Conservation (phyloP, 1,139 yeast species). For the Arxiozyma bovina region DNA sequence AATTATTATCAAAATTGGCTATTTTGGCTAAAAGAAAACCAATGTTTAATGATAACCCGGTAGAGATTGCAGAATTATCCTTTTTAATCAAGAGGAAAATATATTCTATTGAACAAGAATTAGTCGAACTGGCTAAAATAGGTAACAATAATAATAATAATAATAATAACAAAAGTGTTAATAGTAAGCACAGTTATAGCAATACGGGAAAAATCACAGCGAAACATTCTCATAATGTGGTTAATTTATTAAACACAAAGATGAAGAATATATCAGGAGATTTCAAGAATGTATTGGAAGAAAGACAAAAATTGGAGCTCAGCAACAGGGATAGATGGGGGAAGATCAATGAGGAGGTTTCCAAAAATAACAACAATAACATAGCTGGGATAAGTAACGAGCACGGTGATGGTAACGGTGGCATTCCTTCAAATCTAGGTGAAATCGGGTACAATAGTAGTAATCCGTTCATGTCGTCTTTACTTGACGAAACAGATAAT, state of each 20-base stretch:
- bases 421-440: not conserved
- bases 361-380: not conserved
- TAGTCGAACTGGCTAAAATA: conserved; percentile 34
- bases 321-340: conserved; percentile 77
- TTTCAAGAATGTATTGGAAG: conserved; percentile 78
- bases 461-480: conserved; percentile 31
- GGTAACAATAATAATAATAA: conserved; percentile 41
- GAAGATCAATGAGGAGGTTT: conserved; percentile 40
- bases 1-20: conserved; percentile 71
- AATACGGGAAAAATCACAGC: conserved; percentile 23
- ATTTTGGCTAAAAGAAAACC: conserved; percentile 81
- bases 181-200: conserved; percentile 7
- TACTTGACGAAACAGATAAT: conserved; percentile 27
- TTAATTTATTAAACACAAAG: conserved; percentile 75
- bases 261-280: conserved; percentile 89
- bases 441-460: conserved; percentile 25
- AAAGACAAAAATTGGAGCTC: conserved; percentile 77
- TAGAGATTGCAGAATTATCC: conserved; percentile 83
- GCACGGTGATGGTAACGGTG: not conserved
- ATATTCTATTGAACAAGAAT: conserved; percentile 69
- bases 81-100: conserved; percentile 90
- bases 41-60: conserved; percentile 85
- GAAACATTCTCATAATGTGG: conserved; percentile 70
- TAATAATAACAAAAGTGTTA: conserved; percentile 32
- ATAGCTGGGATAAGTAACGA: conserved; percentile 3